Evolutionary conservation across 768 basidiomycete genomes (phyloP).

Genomic region (Hydnomerulius pinastri): DNA sequence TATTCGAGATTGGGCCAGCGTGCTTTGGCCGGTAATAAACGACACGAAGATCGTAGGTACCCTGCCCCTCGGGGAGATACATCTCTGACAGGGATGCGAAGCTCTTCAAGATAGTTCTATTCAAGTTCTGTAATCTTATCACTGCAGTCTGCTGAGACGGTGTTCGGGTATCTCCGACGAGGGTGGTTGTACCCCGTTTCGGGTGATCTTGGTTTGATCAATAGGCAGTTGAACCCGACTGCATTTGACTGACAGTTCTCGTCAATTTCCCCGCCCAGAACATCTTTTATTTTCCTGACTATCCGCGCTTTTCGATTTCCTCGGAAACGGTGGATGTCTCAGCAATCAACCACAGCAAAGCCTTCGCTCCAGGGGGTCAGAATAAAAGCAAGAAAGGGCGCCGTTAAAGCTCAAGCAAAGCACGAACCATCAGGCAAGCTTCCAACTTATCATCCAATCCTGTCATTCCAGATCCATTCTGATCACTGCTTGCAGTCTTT

Average conservation of each 20-base stretch:
- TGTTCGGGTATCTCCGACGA: constrained; percentile 28
- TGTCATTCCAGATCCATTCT: constrained; percentile 2
- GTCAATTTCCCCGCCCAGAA: not conserved
- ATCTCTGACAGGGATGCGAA: no score
- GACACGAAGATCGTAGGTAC: no score
- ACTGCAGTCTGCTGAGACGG: no score
- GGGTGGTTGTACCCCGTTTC: not conserved
- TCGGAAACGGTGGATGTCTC: constrained; percentile 84
- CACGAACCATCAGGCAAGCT: constrained; percentile 79
- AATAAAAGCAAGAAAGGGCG: constrained; percentile 92
- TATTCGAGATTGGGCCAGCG: no score
- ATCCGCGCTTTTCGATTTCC: constrained; percentile 31
- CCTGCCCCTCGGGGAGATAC: no score
- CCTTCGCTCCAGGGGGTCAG: constrained; percentile 91
- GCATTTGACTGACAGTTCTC: not conserved
- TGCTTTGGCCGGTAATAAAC: no score
- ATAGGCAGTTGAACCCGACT: not conserved
- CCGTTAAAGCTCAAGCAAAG: constrained; percentile 89
- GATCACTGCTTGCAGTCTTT: constrained; percentile 59
- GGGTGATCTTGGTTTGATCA: not conserved
- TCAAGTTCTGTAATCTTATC: no score
- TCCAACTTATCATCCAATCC: not conserved
- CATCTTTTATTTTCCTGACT: constrained; percentile 12
- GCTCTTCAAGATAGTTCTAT: no score
- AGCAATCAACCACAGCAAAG: constrained; percentile 80